Evolutionary conservation across 306 rosid genomes (phyloP).

Genomic region (Lathyrus oleraceus): DNA sequence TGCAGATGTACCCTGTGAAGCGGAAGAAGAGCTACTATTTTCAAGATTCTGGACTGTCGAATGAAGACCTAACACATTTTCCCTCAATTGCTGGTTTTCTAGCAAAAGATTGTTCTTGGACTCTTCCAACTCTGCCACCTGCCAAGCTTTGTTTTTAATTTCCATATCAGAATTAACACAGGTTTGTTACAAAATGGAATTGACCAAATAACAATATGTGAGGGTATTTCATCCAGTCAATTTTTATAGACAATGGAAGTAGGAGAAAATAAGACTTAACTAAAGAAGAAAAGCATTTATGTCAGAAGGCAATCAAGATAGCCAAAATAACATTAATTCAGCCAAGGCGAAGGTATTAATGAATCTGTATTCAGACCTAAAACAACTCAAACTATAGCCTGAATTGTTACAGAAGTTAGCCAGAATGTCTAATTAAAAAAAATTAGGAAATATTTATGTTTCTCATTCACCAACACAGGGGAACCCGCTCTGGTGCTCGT

Average conservation of each 20-base stretch:
- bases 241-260: slow-evolving; percentile 12
- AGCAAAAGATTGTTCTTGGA: slow-evolving; percentile 54
- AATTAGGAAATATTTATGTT: neutral
- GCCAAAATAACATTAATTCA: slow-evolving; percentile 8
- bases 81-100: slow-evolving; percentile 69
- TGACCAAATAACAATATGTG: slow-evolving; percentile 39
- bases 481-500: slow-evolving; percentile 25
- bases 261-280: neutral
- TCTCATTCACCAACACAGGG: neutral
- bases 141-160: slow-evolving; percentile 86
- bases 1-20: slow-evolving; percentile 42
- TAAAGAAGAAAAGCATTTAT: slow-evolving; percentile 19
- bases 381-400: slow-evolving; percentile 14
- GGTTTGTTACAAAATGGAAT: slow-evolving; percentile 34
- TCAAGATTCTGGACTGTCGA: slow-evolving; percentile 61
- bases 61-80: slow-evolving; percentile 59
- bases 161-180: slow-evolving; percentile 75
- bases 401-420: slow-evolving; percentile 23
- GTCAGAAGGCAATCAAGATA: slow-evolving; percentile 3
- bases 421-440: slow-evolving; percentile 22
- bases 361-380: slow-evolving; percentile 13
- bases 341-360: slow-evolving; percentile 21
- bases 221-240: slow-evolving; percentile 29
- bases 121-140: slow-evolving; percentile 82
- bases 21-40: slow-evolving; percentile 44